A percentile compares a stretch with the other conserved stretches of the same genome.
Conservation (phyloP, 441 rosid species). For the Mallotus japonicus region DNA sequence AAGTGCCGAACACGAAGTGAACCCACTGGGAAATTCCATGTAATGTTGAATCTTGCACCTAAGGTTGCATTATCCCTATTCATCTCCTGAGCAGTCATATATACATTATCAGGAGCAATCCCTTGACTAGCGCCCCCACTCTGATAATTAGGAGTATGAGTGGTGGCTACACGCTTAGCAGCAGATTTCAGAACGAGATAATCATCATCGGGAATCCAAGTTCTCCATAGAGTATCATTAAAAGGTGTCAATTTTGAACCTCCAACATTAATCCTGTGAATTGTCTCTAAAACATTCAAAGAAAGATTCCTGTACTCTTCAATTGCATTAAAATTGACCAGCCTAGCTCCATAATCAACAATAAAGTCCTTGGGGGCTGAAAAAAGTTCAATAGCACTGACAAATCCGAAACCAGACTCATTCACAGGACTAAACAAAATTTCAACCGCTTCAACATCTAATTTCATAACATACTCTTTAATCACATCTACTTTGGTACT, state of each 20-base stretch:
- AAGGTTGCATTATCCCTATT: slow-evolving; percentile 42
- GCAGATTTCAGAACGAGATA: slow-evolving; percentile 57
- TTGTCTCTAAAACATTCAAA: slow-evolving; percentile 55
- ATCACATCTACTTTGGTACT: slow-evolving; percentile 34
- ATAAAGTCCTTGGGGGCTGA: slow-evolving; percentile 61
- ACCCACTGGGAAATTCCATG: slow-evolving; percentile 66
- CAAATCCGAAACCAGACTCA: slow-evolving; percentile 52
- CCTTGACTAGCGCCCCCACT: slow-evolving; percentile 56
- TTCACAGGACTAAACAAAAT: slow-evolving; percentile 43
- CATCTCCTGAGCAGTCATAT: slow-evolving; percentile 83
- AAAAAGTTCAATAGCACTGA: slow-evolving; percentile 69
- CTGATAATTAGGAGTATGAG: slow-evolving; percentile 58
- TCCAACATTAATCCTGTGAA: slow-evolving; percentile 74
- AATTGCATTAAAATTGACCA: slow-evolving; percentile 37
- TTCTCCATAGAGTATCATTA: slow-evolving; percentile 84
- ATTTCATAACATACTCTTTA: slow-evolving; percentile 53
- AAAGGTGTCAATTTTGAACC: slow-evolving; percentile 70
- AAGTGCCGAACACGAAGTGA: slow-evolving; percentile 43
- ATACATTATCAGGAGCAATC: slow-evolving; percentile 65
- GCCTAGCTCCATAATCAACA: slow-evolving; percentile 59
- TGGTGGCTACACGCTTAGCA: slow-evolving; percentile 49
- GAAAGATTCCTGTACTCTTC: slow-evolving; percentile 47
- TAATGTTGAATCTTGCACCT: slow-evolving; percentile 53
- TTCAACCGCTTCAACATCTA: slow-evolving; percentile 42
- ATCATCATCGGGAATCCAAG: slow-evolving; percentile 78